phyloP scores from a whole-genome alignment of 2,329 filamentous ascomycete species.

The Gaeumannomyces tritici region DNA sequence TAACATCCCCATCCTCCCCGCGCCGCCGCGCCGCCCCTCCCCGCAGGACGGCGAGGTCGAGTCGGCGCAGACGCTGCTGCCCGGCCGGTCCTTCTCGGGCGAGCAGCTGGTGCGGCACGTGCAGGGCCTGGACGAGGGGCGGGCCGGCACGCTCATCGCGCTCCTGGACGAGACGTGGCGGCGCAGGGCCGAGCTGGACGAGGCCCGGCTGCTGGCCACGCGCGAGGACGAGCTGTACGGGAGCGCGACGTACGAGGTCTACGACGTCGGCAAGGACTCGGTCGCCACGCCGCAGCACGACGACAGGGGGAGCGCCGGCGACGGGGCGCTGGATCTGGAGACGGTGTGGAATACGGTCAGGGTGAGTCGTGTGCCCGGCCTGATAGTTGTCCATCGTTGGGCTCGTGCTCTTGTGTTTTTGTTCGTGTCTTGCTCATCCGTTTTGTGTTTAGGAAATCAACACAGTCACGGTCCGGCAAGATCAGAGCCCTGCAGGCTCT shows the following conservation, averaged over 20 bases:
- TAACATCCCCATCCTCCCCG: neutral
- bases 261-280: slow-evolving; percentile 41
- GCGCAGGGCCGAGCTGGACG: slow-evolving; percentile 21
- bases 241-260: slow-evolving; percentile 47
- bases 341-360: slow-evolving; percentile 31
- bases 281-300: slow-evolving; percentile 25
- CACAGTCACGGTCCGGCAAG: neutral
- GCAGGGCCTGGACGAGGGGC: slow-evolving; percentile 28
- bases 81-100: slow-evolving; percentile 23
- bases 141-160: slow-evolving; percentile 24
- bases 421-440: too few relatives aligned
- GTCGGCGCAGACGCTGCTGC: slow-evolving; percentile 6
- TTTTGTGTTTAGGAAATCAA: neutral
- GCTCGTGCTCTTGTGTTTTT: too few relatives aligned
- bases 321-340: slow-evolving; percentile 27
- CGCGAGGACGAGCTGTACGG: slow-evolving; percentile 27
- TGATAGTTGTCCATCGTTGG: too few relatives aligned
- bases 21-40: too few relatives aligned
- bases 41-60: neutral
- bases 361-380: neutral
- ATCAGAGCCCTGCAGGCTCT: neutral
- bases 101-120: slow-evolving; percentile 30
- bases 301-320: slow-evolving; percentile 23
- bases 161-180: slow-evolving; percentile 26
- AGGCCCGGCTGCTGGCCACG: slow-evolving; percentile 14